Evolutionary conservation across 345 rosid genomes (phyloP).

Genomic region (Murraya paniculata): DNA sequence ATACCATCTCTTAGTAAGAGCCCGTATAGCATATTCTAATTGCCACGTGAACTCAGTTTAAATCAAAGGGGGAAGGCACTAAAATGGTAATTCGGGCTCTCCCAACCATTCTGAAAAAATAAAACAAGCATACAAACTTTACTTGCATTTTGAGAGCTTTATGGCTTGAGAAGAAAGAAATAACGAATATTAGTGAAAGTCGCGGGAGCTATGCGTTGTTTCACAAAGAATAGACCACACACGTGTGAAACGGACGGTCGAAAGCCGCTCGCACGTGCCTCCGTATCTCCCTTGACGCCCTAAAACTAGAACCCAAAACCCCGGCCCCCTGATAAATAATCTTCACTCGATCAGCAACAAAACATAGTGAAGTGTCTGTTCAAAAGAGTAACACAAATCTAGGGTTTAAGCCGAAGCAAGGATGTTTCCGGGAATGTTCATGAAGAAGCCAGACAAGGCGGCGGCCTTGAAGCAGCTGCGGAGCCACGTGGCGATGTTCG

Average conservation of each 20-base stretch:
- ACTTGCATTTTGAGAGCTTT: too few relatives aligned
- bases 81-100: too few relatives aligned
- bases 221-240: not conserved
- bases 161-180: not conserved
- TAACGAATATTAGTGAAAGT: not conserved
- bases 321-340: not conserved
- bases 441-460: slow-evolving; percentile 79
- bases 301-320: not conserved
- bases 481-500: slow-evolving; percentile 57
- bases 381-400: not conserved
- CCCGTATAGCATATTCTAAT: too few relatives aligned
- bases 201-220: not conserved
- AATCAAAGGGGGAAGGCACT: too few relatives aligned
- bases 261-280: not conserved
- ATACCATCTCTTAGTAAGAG: too few relatives aligned
- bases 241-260: not conserved
- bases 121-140: too few relatives aligned
- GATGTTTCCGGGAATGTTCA: slow-evolving; percentile 88
- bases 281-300: not conserved
- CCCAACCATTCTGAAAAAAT: too few relatives aligned
- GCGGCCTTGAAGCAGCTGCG: slow-evolving; percentile 78
- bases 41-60: too few relatives aligned
- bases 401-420: slow-evolving; percentile 23
- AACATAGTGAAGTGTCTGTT: not conserved
- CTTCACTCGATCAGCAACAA: not conserved